Base-by-base conservation (phyloP, 2,329 filamentous ascomycete species). In the Fusarium proliferatum region DNA sequence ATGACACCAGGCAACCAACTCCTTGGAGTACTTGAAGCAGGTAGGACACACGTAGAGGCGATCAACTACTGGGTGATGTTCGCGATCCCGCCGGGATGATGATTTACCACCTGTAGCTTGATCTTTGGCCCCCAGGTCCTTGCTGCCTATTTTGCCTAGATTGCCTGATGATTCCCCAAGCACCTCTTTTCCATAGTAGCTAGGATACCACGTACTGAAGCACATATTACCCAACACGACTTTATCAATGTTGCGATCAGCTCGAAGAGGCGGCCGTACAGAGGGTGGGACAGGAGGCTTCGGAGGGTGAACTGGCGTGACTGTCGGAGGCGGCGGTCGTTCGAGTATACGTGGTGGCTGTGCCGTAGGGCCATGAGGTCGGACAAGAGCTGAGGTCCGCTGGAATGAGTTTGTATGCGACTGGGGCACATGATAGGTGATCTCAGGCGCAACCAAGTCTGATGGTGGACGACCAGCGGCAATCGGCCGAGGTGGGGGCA, bases 131-230 rank as follows among this genome's bases (percentile, higher is more conserved):
- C 76, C 80, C 5, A 70, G 34, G 16, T 82, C 81, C 33, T 79
- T 78, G 72, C 67, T 77, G 4, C 77, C 79, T 2, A 73, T 76
- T 52, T 79, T 79, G 48, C 69, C 76, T 21, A 67, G 62, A 55
- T 80, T 79, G 7, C 79, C 80, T 3, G 80, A 80, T n/a, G 81
- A 77, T 61, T 90, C 88, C 17, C 88, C 89, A 9, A 91, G 82
- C 12, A 91, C 85, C 63, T 91, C 95, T 85, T 89, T 97, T 84
- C 86, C 87, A 81, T 98, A 97, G 82, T 95, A 96, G 21, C 94
- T 97, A 12, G 95, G 94, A 81, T 96, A 98, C 95, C 95, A 97
- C 6, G 95, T 93, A 77, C 92, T 91, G 84, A 98, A 97, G 77
- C 91, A 90, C 38, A 96, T 87, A 77, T 95, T 90, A 9, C 95